Evolutionary conservation across 257 asterid genomes (phyloP).

Genomic region (Solanum appendiculatum): DNA sequence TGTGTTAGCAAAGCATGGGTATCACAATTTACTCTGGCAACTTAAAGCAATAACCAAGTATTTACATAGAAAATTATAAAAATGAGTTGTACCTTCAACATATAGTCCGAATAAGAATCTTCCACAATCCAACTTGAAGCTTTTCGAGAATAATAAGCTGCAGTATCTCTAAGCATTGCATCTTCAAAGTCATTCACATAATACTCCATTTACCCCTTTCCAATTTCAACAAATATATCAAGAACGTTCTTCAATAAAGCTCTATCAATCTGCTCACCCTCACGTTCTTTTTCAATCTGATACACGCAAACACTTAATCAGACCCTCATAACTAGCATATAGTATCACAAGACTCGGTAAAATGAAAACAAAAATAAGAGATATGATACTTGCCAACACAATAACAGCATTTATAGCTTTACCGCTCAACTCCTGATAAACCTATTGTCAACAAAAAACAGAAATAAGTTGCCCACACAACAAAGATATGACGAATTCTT

Average conservation of each 20-base stretch:
- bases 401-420: constrained; percentile 38
- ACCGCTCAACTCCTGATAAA: constrained; percentile 19
- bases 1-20: background rate
- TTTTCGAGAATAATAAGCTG: constrained; percentile 39
- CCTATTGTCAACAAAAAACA: constrained; percentile 15
- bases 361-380: background rate
- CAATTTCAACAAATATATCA: constrained; percentile 35
- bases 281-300: constrained; percentile 36
- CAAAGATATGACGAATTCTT: background rate
- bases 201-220: constrained; percentile 17
- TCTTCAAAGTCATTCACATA: constrained; percentile 30
- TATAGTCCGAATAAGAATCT: constrained; percentile 50
- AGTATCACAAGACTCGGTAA: background rate
- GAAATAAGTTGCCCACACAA: background rate
- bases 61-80: background rate
- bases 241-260: constrained; percentile 32
- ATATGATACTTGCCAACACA: constrained; percentile 16
- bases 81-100: constrained; percentile 32
- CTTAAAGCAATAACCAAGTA: background rate
- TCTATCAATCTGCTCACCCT: constrained; percentile 26
- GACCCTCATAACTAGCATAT: background rate
- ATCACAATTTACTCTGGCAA: background rate
- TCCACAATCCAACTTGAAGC: constrained; percentile 45
- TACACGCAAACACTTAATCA: background rate
- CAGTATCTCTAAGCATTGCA: constrained; percentile 29